A percentile compares a stretch with the other conserved stretches of the same genome.
Conservation (phyloP, 768 basidiomycete species). For the Chlorophyllum brunneum region DNA sequence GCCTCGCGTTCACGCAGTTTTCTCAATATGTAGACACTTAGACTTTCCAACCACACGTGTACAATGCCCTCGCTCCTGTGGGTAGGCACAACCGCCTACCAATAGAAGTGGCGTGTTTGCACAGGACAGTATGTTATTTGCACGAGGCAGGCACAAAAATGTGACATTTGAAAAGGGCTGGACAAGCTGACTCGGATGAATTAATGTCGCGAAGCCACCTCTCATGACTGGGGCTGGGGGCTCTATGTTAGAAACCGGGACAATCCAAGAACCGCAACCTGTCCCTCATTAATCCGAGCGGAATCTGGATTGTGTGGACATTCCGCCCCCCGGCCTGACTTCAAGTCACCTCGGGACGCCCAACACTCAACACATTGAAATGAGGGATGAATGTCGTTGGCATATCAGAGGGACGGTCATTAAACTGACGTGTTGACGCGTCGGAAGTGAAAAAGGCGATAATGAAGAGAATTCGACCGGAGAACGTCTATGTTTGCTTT, state of each 20-base stretch:
- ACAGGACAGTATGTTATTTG: too few relatives aligned
- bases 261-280: too few relatives aligned
- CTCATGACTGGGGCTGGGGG: too few relatives aligned
- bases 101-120: background rate
- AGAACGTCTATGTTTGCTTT: slow-evolving; percentile 6
- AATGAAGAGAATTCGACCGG: slow-evolving; percentile 1
- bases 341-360: too few relatives aligned
- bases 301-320: background rate
- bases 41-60: background rate
- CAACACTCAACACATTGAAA: background rate
- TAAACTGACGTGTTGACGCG: background rate
- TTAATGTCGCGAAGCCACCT: too few relatives aligned
- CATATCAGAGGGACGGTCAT: background rate
- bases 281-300: too few relatives aligned
- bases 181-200: background rate
- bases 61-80: background rate
- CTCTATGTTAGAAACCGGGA: too few relatives aligned
- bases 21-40: too few relatives aligned
- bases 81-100: background rate
- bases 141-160: background rate
- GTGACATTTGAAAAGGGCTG: background rate
- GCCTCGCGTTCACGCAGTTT: too few relatives aligned
- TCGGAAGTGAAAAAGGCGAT: background rate
- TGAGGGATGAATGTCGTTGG: background rate
- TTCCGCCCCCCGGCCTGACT: background rate